These are phyloP conservation scores for Cerrena zonata DNA, from an alignment of 1,284 basidiomycete species.

Conservation along the genomic window DNA sequence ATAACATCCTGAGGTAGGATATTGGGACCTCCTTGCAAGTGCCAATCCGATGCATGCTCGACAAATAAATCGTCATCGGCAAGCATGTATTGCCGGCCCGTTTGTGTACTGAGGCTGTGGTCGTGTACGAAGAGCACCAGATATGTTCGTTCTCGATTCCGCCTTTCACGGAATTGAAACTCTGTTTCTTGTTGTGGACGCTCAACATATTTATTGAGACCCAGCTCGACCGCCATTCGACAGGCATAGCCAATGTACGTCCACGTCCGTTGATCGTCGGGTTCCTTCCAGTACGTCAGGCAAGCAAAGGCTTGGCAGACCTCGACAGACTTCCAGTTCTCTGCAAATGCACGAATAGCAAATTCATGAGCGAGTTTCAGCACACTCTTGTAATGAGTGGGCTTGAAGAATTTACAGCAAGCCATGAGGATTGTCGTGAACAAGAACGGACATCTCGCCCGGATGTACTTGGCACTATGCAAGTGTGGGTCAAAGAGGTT, in stretches of 20 bases:
- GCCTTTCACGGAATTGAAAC: slow-evolving; percentile 61
- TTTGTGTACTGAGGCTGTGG: slow-evolving; percentile 75
- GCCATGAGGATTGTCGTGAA: slow-evolving; percentile 80
- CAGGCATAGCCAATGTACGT: slow-evolving; percentile 82
- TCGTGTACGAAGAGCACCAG: slow-evolving; percentile 79
- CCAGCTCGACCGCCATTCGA: slow-evolving; percentile 77
- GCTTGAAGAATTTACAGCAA: slow-evolving; percentile 78
- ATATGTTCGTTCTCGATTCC: slow-evolving; percentile 77
- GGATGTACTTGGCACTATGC: slow-evolving; percentile 70
- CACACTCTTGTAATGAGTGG: slow-evolving; percentile 59
- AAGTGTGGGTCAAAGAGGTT: slow-evolving; percentile 77
- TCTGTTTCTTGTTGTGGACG: slow-evolving; percentile 54
- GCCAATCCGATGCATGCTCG: slow-evolving; percentile 61
- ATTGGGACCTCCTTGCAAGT: slow-evolving; percentile 48
- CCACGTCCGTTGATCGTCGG: slow-evolving; percentile 76
- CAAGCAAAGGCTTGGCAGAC: slow-evolving; percentile 80
- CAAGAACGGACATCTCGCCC: slow-evolving; percentile 68
- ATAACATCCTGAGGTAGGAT: slow-evolving; percentile 75
- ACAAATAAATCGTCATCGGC: slow-evolving; percentile 76
- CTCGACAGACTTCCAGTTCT: slow-evolving; percentile 72
- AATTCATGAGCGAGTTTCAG: slow-evolving; percentile 66
- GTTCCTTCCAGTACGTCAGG: slow-evolving; percentile 82
- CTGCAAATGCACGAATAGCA: slow-evolving; percentile 69
- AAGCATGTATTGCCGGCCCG: slow-evolving; percentile 78
- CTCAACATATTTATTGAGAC: slow-evolving; percentile 61